Conservation (phyloP, 257 asterid genomes). For the Rhazya stricta region DNA sequence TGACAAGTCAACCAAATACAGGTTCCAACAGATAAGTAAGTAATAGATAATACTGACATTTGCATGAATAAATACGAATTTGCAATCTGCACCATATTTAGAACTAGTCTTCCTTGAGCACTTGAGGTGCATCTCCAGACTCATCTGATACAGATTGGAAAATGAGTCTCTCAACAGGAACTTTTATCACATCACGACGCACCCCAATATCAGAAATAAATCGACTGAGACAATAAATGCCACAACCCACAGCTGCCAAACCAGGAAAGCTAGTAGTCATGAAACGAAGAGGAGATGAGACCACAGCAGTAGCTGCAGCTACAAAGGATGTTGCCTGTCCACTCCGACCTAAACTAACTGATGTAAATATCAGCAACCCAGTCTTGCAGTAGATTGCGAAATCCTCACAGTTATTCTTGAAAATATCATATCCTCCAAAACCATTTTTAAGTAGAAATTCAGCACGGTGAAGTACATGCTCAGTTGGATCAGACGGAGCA, state of each 20-base stretch:
- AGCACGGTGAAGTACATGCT: slow-evolving; percentile 65
- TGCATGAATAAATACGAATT: background rate
- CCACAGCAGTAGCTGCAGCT: slow-evolving; percentile 63
- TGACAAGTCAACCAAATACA: background rate
- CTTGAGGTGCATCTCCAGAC: slow-evolving; percentile 25
- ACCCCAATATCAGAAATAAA: slow-evolving; percentile 68
- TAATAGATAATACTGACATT: background rate
- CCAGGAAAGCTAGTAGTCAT: slow-evolving; percentile 58
- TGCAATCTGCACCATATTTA: background rate
- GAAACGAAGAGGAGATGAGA: slow-evolving; percentile 70
- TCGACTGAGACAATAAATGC: slow-evolving; percentile 65
- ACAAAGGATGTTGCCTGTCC: slow-evolving; percentile 70
- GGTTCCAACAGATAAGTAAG: background rate
- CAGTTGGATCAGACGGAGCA: slow-evolving; percentile 60
- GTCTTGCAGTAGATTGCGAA: slow-evolving; percentile 90
- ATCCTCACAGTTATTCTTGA: slow-evolving; percentile 89
- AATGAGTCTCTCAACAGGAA: slow-evolving; percentile 82
- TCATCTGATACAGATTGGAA: slow-evolving; percentile 21
- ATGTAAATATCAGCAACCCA: slow-evolving; percentile 55
- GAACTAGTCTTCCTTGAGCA: slow-evolving; percentile 25
- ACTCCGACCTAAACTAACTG: slow-evolving; percentile 63
- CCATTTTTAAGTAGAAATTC: slow-evolving; percentile 68
- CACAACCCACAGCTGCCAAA: slow-evolving; percentile 54
- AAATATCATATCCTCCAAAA: slow-evolving; percentile 63
- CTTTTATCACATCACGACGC: slow-evolving; percentile 65